Base-by-base conservation (phyloP, 2,329 filamentous ascomycete genomes). In the Sporothrix dimorphospora region DNA sequence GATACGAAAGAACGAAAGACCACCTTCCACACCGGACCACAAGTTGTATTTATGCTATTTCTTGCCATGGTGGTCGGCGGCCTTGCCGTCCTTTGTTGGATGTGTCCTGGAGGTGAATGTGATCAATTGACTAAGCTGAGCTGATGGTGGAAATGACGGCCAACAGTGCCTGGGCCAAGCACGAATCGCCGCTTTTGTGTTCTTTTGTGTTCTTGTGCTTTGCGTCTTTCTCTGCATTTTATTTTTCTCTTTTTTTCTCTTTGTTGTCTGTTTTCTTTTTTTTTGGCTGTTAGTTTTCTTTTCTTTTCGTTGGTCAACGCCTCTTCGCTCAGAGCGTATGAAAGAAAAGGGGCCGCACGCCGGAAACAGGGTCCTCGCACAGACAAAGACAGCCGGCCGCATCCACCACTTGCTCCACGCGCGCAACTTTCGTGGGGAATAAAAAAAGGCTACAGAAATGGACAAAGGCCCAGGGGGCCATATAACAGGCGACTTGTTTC, bases 141-240 rank as follows among this genome's bases (percentile, higher is more conserved):
- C 30, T 34, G 51, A 9, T 55, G 51, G 51, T 55, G 51, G 51
- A 55, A 55, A 30, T 55, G 51, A 55, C 51, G 27, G 51, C 51
- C 51, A 55, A 30, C 8, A 55, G 51, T 24, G 51, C 24, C 14
- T 12, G 49, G 21, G 21, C 51, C 51, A 30, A 30, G 51, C 24
- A 55, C 51, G 51, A 55, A 55, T 9, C 51, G 27, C 51, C 51
- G 51, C 51, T 27, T 55, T 7, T 24, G 51, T 55, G 51, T 30
- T 55, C 27, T 14, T 55, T 55, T 55, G 27, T 55, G 51, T 55
- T 11, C 6, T 30, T 55, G 51, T 30, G 30, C 30, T 34, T 34
- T 34, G 30, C 51, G 24, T 55, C 51, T 55, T 30, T 55, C 14
- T 55, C 24, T 55, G 24, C 24, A 53, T 21, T 53, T 11, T 24